These are phyloP conservation scores for Conringia planisiliqua DNA, from an alignment of 345 rosid genomes.

Conservation along the genomic window DNA sequence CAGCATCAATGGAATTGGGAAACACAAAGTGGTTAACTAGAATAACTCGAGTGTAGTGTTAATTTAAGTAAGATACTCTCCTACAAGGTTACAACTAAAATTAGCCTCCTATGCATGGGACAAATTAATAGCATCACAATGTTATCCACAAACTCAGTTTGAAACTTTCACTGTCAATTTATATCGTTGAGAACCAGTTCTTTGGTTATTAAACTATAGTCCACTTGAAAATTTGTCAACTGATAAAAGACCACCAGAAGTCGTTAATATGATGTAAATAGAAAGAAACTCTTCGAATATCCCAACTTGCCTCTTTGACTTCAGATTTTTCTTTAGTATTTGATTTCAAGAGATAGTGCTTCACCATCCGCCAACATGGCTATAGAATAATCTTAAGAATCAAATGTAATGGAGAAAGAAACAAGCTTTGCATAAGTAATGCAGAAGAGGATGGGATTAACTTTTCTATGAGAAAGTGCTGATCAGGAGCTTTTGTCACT, in stretches of 20 bases:
- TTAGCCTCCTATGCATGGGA: too few relatives aligned
- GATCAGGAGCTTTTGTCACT: background rate
- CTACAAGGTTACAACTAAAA: too few relatives aligned
- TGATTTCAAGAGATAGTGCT: slow-evolving; percentile 12
- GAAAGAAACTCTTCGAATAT: background rate
- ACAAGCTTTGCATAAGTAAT: background rate
- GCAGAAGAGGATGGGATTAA: background rate
- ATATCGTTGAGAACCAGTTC: background rate
- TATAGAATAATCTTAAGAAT: background rate
- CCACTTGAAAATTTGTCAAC: slow-evolving; percentile 20
- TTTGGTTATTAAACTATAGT: background rate
- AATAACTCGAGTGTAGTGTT: too few relatives aligned
- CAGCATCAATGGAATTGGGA: too few relatives aligned
- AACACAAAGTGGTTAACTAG: too few relatives aligned
- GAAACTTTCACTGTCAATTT: slow-evolving; percentile 25
- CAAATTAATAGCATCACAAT: too few relatives aligned
- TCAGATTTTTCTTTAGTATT: background rate
- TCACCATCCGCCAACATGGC: slow-evolving; percentile 26
- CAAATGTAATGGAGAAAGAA: background rate
- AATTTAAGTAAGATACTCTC: too few relatives aligned
- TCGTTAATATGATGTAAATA: background rate
- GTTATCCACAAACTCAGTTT: background rate
- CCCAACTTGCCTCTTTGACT: slow-evolving; percentile 3
- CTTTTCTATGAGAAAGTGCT: background rate
- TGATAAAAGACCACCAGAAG: background rate